A percentile compares a stretch with the other conserved stretches of the same genome.
phyloP scores from a whole-genome alignment of 1,284 basidiomycete genomes.

The Ceratobasidium sp. region DNA sequence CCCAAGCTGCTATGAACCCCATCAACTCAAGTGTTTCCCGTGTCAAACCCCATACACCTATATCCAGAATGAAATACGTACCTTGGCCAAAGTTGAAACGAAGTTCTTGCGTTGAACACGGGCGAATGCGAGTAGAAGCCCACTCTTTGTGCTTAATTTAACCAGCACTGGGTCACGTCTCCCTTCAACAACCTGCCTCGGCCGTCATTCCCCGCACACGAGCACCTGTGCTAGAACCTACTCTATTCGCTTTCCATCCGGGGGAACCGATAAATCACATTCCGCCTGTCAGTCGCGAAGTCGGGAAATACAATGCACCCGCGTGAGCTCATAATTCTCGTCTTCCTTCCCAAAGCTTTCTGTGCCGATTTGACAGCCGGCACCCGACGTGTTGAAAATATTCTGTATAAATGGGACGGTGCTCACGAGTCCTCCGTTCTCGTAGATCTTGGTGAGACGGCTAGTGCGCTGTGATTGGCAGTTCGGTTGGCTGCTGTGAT shows the following conservation, averaged over 20 bases:
- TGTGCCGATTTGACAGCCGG: not conserved
- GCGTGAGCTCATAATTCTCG: constrained; percentile 21
- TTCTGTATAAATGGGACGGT: not conserved
- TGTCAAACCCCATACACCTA: too few species aligned
- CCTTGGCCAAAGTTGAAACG: too few species aligned
- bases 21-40: too few species aligned
- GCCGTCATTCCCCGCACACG: not conserved
- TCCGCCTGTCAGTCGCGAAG: constrained; percentile 8
- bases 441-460: not conserved
- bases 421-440: too few species aligned
- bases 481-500: not conserved
- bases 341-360: constrained; percentile 11
- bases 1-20: too few species aligned
- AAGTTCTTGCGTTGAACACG: too few species aligned
- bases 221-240: not conserved
- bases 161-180: too few species aligned
- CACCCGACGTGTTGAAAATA: not conserved
- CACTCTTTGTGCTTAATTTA: too few species aligned
- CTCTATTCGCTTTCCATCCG: constrained; percentile 14
- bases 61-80: too few species aligned
- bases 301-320: constrained; percentile 3
- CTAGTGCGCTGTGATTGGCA: not conserved
- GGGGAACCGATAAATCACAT: not conserved
- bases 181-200: too few species aligned
- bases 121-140: too few species aligned